Conservation (phyloP, 1,284 basidiomycete species). For the Moesziomyces sp. region DNA sequence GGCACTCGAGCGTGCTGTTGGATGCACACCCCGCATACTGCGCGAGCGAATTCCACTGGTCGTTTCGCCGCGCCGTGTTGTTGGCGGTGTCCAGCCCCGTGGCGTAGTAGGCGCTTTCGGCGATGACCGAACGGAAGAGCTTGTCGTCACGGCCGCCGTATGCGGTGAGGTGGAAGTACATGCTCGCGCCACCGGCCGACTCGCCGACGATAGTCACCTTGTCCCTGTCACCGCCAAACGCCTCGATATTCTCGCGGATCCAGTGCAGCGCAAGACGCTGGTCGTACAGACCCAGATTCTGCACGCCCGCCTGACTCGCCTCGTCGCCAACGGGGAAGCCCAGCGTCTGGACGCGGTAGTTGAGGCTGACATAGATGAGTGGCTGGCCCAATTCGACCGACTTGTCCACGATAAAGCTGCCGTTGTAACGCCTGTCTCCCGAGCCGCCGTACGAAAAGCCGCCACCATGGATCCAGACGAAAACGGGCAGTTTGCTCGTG, state of each 20-base stretch:
- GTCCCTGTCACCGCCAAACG: slow-evolving; percentile 47
- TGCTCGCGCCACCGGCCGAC: slow-evolving; percentile 39
- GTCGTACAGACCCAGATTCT: slow-evolving; percentile 42
- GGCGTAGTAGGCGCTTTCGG: slow-evolving; percentile 26
- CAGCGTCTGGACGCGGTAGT: slow-evolving; percentile 25
- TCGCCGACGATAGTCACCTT: slow-evolving; percentile 47
- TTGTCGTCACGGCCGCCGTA: slow-evolving; percentile 24
- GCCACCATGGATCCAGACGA: slow-evolving; percentile 39
- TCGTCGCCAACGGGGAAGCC: slow-evolving; percentile 20
- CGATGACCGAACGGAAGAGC: slow-evolving; percentile 15
- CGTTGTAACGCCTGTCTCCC: slow-evolving; percentile 29
- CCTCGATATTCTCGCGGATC: slow-evolving; percentile 43
- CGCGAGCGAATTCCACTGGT: slow-evolving; percentile 13
- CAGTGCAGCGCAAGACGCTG: slow-evolving; percentile 50
- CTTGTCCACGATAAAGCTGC: slow-evolving; percentile 33
- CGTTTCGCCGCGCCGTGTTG: slow-evolving; percentile 8
- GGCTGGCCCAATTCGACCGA: slow-evolving; percentile 31
- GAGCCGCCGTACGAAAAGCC: slow-evolving; percentile 33
- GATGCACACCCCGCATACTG: slow-evolving; percentile 12
- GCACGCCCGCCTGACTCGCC: slow-evolving; percentile 6
- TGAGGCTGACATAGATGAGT: slow-evolving; percentile 27
- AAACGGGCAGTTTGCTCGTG: slow-evolving; percentile 26
- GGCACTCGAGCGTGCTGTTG: slow-evolving; percentile 17
- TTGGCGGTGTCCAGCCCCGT: slow-evolving; percentile 9
- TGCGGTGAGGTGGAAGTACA: slow-evolving; percentile 30